Conservation (phyloP, 257 asterid genomes). For the Pogostemon cablin region DNA sequence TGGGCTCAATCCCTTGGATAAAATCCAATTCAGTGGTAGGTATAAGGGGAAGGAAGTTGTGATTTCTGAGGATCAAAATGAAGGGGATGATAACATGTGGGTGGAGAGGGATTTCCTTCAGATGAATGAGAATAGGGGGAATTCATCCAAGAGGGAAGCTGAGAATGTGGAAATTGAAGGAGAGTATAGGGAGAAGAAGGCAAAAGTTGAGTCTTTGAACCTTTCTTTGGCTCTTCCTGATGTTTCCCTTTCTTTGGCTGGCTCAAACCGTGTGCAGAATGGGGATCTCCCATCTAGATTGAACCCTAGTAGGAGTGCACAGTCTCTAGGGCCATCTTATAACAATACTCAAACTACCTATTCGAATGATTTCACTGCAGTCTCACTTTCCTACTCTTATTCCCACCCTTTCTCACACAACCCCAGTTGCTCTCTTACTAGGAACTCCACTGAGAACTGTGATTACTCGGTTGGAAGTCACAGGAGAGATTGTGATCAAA, state of each 20-base stretch:
- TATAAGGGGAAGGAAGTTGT: slow-evolving; percentile 70
- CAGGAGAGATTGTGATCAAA: slow-evolving; percentile 65
- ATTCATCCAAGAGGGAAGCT: slow-evolving; percentile 62
- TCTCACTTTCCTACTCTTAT: slow-evolving; percentile 68
- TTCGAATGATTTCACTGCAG: slow-evolving; percentile 84
- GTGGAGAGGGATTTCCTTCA: slow-evolving; percentile 86
- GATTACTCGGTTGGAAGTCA: slow-evolving; percentile 67
- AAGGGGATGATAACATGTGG: slow-evolving; percentile 49
- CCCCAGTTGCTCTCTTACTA: slow-evolving; percentile 86
- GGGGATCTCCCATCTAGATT: slow-evolving; percentile 59
- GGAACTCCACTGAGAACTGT: slow-evolving; percentile 68
- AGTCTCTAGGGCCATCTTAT: slow-evolving; percentile 64
- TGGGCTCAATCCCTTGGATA: slow-evolving; percentile 55
- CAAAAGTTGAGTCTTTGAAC: slow-evolving; percentile 79
- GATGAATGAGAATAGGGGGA: slow-evolving; percentile 55
- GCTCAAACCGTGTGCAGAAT: slow-evolving; percentile 65
- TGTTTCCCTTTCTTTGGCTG: slow-evolving; percentile 74
- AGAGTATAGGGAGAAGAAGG: slow-evolving; percentile 69
- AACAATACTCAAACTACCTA: slow-evolving; percentile 66
- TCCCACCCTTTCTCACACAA: slow-evolving; percentile 83
- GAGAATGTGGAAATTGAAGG: slow-evolving; percentile 50
- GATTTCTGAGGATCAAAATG: slow-evolving; percentile 65
- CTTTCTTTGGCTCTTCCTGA: slow-evolving; percentile 80
- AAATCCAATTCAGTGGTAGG: slow-evolving; percentile 38
- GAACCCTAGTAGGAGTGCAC: slow-evolving; percentile 69